Evolutionary conservation across 371 early-diverging fungal genomes (phyloP), one percentile per base, ranked within the genome.

Genomic region (Zancudomyces culisetae): DNA sequence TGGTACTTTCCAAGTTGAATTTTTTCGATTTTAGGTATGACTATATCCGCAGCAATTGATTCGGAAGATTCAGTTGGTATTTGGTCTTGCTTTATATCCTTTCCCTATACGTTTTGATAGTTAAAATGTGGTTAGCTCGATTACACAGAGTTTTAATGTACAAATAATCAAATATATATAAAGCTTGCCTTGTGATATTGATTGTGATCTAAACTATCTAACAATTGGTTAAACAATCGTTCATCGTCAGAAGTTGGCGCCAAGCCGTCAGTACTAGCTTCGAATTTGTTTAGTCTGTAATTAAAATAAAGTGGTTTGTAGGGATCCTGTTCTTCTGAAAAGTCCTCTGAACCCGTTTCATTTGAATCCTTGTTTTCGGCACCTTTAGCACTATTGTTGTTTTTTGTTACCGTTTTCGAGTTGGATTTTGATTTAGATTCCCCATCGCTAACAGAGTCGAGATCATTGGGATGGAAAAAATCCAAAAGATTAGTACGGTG

Each of bases 1-100:
- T 78, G 60, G 68, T 77, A 86, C 27, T 74, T 64, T 2, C 97
- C 92, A 49, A 99, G 74, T 12, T 64, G 70, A 43, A 97, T 80
- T 48, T 74, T 71, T 45, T 80, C 71, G 43, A 94, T 83, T 56
- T 55, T 72, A 55, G 59, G 60, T 2, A 58, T 35, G 6, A 10
- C 35, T 35, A 35, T 15, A 35, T 6, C 15, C 15, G 15, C 35
- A 35, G 10, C 35, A 35, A 35, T 35, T 35, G 6, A 10, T 10
- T 15, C 15, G 15, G 6, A 10, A 35, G 10, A 35, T 10, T 35
- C 35, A 35, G 6, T 6, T 35, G 10, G 35, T 15, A 35, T 10
- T 35, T 10, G 6, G 6, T 35, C 35, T 35, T 35, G 6, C 15
- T 35, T 15, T 15, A 10, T 15, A 10, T 15, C 15, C 35, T 35